phyloP scores from a whole-genome alignment of 495 filamentous ascomycete genomes.

The Apiosordaria backusii region DNA sequence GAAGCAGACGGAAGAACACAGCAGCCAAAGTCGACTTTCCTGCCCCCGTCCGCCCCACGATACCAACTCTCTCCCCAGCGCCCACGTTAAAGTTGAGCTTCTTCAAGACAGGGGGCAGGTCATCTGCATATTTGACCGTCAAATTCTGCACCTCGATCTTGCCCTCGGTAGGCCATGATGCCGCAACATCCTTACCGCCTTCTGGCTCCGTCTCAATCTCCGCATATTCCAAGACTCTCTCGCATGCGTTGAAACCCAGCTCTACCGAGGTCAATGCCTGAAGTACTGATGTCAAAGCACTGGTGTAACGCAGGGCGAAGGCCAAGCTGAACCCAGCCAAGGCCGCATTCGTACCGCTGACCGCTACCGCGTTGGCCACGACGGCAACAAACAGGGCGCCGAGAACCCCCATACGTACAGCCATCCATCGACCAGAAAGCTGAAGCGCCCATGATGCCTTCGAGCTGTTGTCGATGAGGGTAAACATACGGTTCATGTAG shows the following conservation, averaged over 20 bases:
- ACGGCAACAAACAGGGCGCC: constrained; percentile 57
- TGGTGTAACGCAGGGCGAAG: constrained; percentile 55
- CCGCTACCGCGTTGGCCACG: constrained; percentile 56
- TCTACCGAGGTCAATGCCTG: constrained; percentile 50
- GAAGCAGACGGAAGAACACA: constrained; percentile 50
- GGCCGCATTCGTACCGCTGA: constrained; percentile 55
- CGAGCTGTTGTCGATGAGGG: constrained; percentile 53
- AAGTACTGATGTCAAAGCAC: constrained; percentile 45
- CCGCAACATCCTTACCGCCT: constrained; percentile 34
- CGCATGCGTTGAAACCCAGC: constrained; percentile 39
- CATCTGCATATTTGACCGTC: constrained; percentile 38
- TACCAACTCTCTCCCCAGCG: constrained; percentile 42
- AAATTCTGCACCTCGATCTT: constrained; percentile 40
- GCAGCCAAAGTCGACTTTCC: constrained; percentile 45
- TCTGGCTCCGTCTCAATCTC: constrained; percentile 36
- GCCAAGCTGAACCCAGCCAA: constrained; percentile 53
- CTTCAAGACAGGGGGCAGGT: constrained; percentile 43
- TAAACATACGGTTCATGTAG: constrained; percentile 54
- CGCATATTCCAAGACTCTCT: constrained; percentile 40
- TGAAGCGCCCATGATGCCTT: constrained; percentile 53
- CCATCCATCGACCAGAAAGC: constrained; percentile 59
- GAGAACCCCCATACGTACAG: constrained; percentile 55
- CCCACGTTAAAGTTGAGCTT: constrained; percentile 41
- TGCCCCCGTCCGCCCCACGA: constrained; percentile 51
- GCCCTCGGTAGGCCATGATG: constrained; percentile 45